Base-by-base conservation (phyloP, 2,329 filamentous ascomycete genomes). In the Aspergillus tubingensis region DNA sequence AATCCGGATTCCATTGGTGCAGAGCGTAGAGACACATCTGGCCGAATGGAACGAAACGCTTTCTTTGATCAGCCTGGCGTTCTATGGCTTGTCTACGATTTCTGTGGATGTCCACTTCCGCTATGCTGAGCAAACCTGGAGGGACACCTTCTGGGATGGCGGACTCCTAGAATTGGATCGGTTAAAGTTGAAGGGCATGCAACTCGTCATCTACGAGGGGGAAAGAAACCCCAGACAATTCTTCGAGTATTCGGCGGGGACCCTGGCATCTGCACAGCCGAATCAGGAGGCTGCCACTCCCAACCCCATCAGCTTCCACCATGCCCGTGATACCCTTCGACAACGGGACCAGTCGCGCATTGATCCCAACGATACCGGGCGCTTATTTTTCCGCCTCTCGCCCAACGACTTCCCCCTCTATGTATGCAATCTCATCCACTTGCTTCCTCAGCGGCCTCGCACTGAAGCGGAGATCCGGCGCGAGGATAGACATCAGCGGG, bases 401-500 rank as follows among this genome's bases (percentile, higher is more conserved):
- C 52, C 52, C 38, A 54, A 54, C 27, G 21, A 17, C 15, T 44
- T 54, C 52, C 52, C 52, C 11, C 39, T 54, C 7, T 54, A 44
- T 19, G 38, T 54, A 21, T 15, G 52, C 52, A 41, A 54, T 23
- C 38, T 54, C 21, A 44, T 54, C 39, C 52, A 54, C 38, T 10
- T 30, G 38, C 38, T 54, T 21, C 52, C 52, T 15, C 52, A 21
- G 38, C 52, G 38, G 38, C 38, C 43, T 25, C 52, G 23, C 23
- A 44, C 52, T 6, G 36, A 54, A 13, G 52, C 52, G 23, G 52
- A 54, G 15, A 54, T 54, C 25, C 52, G 52, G 8, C 52, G 52
- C 25, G 39, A 54, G 52, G 52, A 54, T 44, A 30, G 38, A 32
- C 25, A 44, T 19, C 39, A 54, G n/a, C 25, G 38, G n/a, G 38